phyloP scores from a whole-genome alignment of 2,329 filamentous ascomycete genomes.

The Fusarium sp. region DNA sequence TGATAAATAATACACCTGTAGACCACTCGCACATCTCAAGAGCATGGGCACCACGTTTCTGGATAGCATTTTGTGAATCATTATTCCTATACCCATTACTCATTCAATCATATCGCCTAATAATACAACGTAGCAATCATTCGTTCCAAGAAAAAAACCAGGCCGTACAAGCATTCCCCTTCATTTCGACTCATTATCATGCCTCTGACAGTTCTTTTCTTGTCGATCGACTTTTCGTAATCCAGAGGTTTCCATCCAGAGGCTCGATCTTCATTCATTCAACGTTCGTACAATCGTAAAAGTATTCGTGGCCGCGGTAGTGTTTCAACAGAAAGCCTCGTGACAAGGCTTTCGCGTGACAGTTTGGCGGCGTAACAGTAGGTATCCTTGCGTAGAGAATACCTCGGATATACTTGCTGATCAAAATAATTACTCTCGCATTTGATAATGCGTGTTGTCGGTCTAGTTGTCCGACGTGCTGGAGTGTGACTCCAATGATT shows the following conservation, averaged over 20 bases:
- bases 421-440: neutral
- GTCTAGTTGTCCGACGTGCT: conserved; percentile 12
- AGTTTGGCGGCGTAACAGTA: neutral
- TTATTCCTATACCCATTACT: neutral
- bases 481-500: conserved; percentile 16
- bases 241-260: conserved; percentile 10
- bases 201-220: conserved; percentile 9
- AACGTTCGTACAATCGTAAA: conserved; percentile 17
- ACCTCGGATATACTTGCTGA: neutral
- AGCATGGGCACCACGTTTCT: neutral
- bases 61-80: neutral
- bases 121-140: conserved; percentile 19
- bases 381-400: neutral
- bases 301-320: neutral
- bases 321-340: neutral
- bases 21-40: neutral
- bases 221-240: conserved; percentile 4
- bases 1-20: neutral
- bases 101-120: conserved; percentile 9
- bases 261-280: conserved; percentile 9
- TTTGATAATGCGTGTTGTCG: neutral
- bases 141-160: neutral
- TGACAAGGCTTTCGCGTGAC: neutral
- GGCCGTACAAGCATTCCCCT: conserved; percentile 20
- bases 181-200: conserved; percentile 17